These are phyloP conservation scores for Candida anglica DNA, from an alignment of 805 yeast species.

Conservation along the genomic window DNA sequence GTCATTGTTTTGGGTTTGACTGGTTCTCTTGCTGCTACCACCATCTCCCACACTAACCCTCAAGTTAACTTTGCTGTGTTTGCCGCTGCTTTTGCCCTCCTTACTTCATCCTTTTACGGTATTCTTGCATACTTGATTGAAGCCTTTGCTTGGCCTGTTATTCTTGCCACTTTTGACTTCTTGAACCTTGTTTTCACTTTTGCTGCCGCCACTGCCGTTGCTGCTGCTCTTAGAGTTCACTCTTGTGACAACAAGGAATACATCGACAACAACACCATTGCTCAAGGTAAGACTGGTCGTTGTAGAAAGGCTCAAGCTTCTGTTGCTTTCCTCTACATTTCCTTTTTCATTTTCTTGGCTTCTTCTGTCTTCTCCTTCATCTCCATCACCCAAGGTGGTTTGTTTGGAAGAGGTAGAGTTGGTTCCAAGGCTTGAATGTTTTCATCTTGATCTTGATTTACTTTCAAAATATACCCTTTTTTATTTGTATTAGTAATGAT, in stretches of 20 bases:
- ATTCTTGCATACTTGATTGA: slow-evolving; percentile 70
- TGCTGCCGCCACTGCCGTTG: slow-evolving; percentile 92
- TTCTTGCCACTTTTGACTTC: slow-evolving; percentile 74
- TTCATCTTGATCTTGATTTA: background rate
- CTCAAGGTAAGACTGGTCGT: slow-evolving; percentile 76
- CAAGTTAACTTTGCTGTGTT: slow-evolving; percentile 89
- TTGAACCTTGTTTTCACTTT: slow-evolving; percentile 88
- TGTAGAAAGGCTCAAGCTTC: slow-evolving; percentile 94
- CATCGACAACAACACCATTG: slow-evolving; percentile 59
- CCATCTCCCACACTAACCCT: slow-evolving; percentile 49
- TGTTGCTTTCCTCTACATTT: slow-evolving; percentile 78
- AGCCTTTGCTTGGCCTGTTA: slow-evolving; percentile 82
- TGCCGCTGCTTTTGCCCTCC: slow-evolving; percentile 80
- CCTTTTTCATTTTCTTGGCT: slow-evolving; percentile 70
- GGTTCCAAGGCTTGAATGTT: background rate
- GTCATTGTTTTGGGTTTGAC: slow-evolving; percentile 81
- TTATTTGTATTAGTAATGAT: background rate
- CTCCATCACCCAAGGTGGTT: slow-evolving; percentile 51
- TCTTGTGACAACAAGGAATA: slow-evolving; percentile 72
- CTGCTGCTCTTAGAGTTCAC: slow-evolving; percentile 84
- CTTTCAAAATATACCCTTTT: too few species aligned
- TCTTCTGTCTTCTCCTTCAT: slow-evolving; percentile 59
- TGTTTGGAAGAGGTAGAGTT: slow-evolving; percentile 19
- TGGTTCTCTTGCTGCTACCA: slow-evolving; percentile 78
- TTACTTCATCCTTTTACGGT: slow-evolving; percentile 79